phyloP scores from a whole-genome alignment of 768 basidiomycete genomes.

The Suillus subluteus region DNA sequence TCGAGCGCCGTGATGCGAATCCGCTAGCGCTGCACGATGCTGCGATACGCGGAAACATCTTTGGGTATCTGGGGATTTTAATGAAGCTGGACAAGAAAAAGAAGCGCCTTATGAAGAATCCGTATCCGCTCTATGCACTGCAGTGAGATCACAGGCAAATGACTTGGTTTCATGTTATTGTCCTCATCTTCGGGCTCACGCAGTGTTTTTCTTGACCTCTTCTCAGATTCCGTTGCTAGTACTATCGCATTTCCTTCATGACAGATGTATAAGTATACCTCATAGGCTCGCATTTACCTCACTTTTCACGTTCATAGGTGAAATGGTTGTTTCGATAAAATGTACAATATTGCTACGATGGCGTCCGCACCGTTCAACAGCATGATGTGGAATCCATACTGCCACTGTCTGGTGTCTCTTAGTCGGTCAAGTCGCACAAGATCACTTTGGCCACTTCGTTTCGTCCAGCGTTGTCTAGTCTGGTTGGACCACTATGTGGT shows the following conservation, averaged over 20 bases:
- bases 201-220: background rate
- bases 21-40: conserved; percentile 42
- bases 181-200: background rate
- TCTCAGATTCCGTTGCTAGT: background rate
- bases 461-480: too few relatives aligned
- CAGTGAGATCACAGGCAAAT: background rate
- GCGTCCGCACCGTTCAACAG: too few relatives aligned
- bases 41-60: conserved; percentile 35
- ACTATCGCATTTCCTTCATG: background rate
- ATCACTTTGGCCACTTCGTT: too few relatives aligned
- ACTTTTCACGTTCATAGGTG: too few relatives aligned
- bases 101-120: conserved; percentile 35
- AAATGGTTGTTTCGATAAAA: too few relatives aligned
- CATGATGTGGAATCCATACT: too few relatives aligned
- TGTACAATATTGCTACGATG: too few relatives aligned
- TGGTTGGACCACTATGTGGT: too few relatives aligned
- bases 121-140: conserved; percentile 21
- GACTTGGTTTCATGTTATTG: background rate
- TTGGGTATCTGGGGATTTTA: conserved; percentile 27
- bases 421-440: too few relatives aligned
- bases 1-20: conserved; percentile 26
- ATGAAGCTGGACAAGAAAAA: conserved; percentile 31
- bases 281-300: too few relatives aligned
- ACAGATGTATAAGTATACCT: background rate
- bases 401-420: too few relatives aligned